Conservation (phyloP, 208 protist species). For the Acanthamoeba rhysodes region DNA sequence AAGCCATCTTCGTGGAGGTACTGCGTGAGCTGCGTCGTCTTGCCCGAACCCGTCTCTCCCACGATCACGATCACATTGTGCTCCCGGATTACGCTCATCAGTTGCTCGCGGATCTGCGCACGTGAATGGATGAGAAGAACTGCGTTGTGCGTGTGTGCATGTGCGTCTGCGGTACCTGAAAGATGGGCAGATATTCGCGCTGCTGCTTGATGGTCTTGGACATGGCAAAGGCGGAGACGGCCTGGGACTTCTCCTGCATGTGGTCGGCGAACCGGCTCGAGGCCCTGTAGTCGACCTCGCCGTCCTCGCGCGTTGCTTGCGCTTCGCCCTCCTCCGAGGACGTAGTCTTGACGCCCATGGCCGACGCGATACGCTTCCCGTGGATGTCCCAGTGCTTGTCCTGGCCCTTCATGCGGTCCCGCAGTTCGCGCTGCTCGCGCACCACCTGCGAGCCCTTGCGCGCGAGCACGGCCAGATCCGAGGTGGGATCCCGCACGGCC, state of each 20-base stretch:
- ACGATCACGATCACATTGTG: constrained; percentile 93
- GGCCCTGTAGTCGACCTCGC: constrained; percentile 91
- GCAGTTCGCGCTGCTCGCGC: constrained; percentile 92
- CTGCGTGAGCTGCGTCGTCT: constrained; percentile 96
- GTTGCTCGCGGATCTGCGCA: constrained; percentile 87
- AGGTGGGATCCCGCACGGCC: constrained; percentile 93
- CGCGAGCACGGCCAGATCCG: constrained; percentile 93
- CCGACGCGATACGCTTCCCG: constrained; percentile 87
- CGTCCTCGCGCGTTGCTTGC: constrained; percentile 90
- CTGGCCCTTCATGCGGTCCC: constrained; percentile 54
- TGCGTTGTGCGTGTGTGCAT: no score
- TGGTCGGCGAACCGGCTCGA: constrained; percentile 74
- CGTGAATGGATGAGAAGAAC: no score
- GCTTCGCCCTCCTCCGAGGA: constrained; percentile 90
- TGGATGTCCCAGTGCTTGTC: constrained; percentile 88
- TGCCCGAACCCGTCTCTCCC: constrained; percentile 94
- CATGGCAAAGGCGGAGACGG: constrained; percentile 83
- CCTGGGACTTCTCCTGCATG: constrained; percentile 81
- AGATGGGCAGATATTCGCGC: constrained; percentile 95
- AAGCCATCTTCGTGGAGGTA: constrained; percentile 94
- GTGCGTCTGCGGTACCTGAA: constrained; percentile 84
- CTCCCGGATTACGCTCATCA: constrained; percentile 92
- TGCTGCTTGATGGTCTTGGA: constrained; percentile 91
- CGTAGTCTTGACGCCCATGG: constrained; percentile 91
- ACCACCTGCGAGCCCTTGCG: constrained; percentile 82